These are phyloP conservation scores for Hypocrella siamensis DNA, from an alignment of 2,329 filamentous ascomycete species.

Conservation along the genomic window DNA sequence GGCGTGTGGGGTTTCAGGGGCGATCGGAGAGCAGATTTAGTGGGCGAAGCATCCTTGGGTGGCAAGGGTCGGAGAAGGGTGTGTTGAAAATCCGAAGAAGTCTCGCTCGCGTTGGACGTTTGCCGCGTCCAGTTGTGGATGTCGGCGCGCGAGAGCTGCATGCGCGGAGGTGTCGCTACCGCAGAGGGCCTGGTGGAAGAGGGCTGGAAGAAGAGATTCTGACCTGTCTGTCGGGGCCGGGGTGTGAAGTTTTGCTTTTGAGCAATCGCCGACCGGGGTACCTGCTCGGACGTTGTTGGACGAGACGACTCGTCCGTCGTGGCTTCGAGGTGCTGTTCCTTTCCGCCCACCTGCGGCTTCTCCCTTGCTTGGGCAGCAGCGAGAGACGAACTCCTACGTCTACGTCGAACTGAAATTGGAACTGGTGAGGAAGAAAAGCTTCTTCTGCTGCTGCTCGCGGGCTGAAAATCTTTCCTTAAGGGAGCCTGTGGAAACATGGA, in stretches of 20 bases:
- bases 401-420: no score
- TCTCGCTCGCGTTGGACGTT: slow-evolving; percentile 20
- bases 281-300: slow-evolving; percentile 17
- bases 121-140: slow-evolving; percentile 26
- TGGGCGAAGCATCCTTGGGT: slow-evolving; percentile 34
- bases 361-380: no score
- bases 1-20: slow-evolving; percentile 41
- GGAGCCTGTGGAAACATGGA: slow-evolving; percentile 23
- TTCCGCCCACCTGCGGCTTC: slow-evolving; percentile 1
- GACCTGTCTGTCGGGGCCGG: slow-evolving; percentile 16
- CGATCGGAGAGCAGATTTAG: slow-evolving; percentile 41
- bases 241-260: slow-evolving; percentile 36
- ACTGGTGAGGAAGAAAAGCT: slow-evolving; percentile 17
- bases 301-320: slow-evolving; percentile 5
- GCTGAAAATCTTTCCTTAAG: slow-evolving; percentile 16
- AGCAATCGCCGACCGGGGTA: slow-evolving; percentile 18
- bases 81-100: slow-evolving; percentile 17
- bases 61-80: slow-evolving; percentile 32
- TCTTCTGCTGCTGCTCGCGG: slow-evolving; percentile 14
- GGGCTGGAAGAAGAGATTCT: slow-evolving; percentile 22
- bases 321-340: background rate
- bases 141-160: slow-evolving; percentile 25
- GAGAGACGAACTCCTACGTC: no score
- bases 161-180: slow-evolving; percentile 20
- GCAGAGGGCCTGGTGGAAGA: slow-evolving; percentile 9